Percentiles rank a stretch among this genome's conserved stretches.
phyloP scores from a whole-genome alignment of 768 basidiomycete genomes.

The Cystobasidium ongulense region DNA sequence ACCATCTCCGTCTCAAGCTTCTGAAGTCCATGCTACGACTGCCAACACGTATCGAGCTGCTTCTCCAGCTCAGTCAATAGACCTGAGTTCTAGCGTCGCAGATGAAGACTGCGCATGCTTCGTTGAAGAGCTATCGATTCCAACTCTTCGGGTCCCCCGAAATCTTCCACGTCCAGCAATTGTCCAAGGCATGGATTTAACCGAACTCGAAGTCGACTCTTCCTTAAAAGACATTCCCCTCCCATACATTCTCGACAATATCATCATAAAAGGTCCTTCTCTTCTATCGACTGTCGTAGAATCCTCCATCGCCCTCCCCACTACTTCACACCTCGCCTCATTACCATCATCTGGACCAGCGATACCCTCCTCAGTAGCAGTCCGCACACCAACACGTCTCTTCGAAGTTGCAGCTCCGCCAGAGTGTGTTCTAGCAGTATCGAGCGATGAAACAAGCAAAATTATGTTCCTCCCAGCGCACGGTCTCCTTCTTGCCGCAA shows the following conservation, averaged over 20 bases:
- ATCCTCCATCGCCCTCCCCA: slow-evolving; percentile 13
- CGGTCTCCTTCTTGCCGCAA: slow-evolving; percentile 56
- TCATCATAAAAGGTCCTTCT: not conserved
- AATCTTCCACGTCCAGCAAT: slow-evolving; percentile 29
- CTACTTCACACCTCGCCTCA: not conserved
- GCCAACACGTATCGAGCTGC: not conserved
- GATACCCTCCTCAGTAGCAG: not conserved
- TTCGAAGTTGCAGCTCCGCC: slow-evolving; percentile 44
- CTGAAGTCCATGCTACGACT: too few species aligned
- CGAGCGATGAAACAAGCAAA: slow-evolving; percentile 50
- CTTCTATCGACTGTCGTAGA: slow-evolving; percentile 27
- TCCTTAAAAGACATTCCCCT: slow-evolving; percentile 14
- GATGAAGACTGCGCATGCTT: not conserved
- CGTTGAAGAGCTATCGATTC: not conserved
- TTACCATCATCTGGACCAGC: slow-evolving; percentile 31
- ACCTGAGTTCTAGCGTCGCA: not conserved
- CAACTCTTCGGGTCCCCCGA: slow-evolving; percentile 29
- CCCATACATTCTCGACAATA: not conserved
- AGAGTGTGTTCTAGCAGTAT: slow-evolving; percentile 56
- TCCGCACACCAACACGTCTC: not conserved
- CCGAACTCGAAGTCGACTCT: slow-evolving; percentile 28
- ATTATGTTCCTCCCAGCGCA: slow-evolving; percentile 56
- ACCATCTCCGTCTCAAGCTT: too few species aligned
- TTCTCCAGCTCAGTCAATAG: not conserved
- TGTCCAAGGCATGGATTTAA: not conserved